Percentiles rank a stretch among this genome's conserved stretches.
Conservation (phyloP, 352 stramenopile genomes). For the Bremia lactucae region DNA sequence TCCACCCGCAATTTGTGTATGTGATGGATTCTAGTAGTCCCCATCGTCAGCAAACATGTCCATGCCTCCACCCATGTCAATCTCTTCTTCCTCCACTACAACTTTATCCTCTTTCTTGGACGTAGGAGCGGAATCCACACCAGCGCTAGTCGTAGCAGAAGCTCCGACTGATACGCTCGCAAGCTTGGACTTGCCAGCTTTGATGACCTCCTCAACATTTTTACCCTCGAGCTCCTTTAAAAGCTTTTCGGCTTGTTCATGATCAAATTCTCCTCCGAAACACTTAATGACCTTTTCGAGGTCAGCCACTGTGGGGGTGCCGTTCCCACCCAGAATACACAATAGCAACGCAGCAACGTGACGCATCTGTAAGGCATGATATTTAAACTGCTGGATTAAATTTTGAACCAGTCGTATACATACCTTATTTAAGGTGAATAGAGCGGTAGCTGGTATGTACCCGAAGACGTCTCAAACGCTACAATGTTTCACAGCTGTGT, state of each 20-base stretch:
- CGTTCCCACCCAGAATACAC: constrained; percentile 79
- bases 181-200: constrained; percentile 79
- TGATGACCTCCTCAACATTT: constrained; percentile 80
- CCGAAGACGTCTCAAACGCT: constrained; percentile 65
- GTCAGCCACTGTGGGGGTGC: constrained; percentile 57
- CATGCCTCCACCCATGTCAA: constrained; percentile 70
- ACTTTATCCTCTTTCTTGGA: constrained; percentile 54
- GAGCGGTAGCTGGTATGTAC: constrained; percentile 45
- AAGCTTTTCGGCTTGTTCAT: constrained; percentile 68
- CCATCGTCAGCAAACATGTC: constrained; percentile 79
- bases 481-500: constrained; percentile 4
- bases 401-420: constrained; percentile 4
- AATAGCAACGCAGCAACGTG: constrained; percentile 88
- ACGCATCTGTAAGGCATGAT: constrained; percentile 60
- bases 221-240: constrained; percentile 85
- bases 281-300: constrained; percentile 78
- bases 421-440: constrained; percentile 88
- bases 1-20: constrained; percentile 4
- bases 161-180: constrained; percentile 67
- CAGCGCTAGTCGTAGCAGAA: constrained; percentile 26
- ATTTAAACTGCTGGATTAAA: background rate
- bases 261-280: constrained; percentile 73
- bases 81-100: constrained; percentile 68
- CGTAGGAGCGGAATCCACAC: constrained; percentile 26
- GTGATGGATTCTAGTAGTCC: constrained; percentile 62